Conservation (phyloP, 257 asterid genomes). For the Anisodus tanguticus region DNA sequence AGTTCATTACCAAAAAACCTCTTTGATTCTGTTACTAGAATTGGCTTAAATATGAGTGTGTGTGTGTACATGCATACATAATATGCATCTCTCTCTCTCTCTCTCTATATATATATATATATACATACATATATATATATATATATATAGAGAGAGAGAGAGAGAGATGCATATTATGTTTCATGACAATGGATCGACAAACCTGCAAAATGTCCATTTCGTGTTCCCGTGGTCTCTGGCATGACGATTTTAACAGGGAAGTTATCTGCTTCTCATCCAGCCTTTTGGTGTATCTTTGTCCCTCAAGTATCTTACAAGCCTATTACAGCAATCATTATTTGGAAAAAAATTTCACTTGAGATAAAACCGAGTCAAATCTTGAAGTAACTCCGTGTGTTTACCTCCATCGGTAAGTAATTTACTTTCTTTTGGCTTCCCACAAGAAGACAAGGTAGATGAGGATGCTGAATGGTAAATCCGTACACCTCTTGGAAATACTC, state of each 20-base stretch:
- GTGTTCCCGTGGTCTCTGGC: conserved; percentile 95
- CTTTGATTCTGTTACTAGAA: background rate
- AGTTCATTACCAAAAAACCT: background rate
- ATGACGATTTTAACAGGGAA: conserved; percentile 81
- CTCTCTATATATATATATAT: no score
- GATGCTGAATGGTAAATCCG: conserved; percentile 81
- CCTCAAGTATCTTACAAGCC: conserved; percentile 99
- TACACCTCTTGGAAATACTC: conserved; percentile 95
- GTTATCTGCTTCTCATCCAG: conserved; percentile 95
- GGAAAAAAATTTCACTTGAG: background rate
- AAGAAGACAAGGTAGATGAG: conserved; percentile 98
- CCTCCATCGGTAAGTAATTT: conserved; percentile 99
- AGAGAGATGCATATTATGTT: no score
- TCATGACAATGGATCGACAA: background rate
- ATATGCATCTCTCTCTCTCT: no score
- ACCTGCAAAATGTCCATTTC: conserved; percentile 95
- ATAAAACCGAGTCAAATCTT: background rate
- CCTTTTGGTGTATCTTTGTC: conserved; percentile 92
- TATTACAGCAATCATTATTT: conserved; percentile 34
- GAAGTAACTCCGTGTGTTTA: conserved; percentile 18
- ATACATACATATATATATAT: no score
- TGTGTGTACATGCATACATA: background rate
- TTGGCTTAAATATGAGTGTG: background rate
- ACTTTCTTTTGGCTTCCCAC: conserved; percentile 99
- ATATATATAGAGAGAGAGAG: no score